Evolutionary conservation across 805 yeast genomes (phyloP).

Genomic region (Saturnispora ahearnii): DNA sequence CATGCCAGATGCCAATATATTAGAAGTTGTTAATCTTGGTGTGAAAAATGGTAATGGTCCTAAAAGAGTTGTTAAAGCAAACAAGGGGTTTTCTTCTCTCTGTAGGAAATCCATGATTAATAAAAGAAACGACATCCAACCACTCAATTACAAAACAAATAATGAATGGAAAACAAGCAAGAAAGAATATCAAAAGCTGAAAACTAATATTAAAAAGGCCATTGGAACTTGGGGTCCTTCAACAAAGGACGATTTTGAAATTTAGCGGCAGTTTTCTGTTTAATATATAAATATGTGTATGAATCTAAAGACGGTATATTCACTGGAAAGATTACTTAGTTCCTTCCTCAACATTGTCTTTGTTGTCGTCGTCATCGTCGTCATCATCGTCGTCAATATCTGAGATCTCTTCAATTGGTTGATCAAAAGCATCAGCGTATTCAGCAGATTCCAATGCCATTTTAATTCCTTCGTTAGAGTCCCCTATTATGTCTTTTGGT

Average conservation of each 20-base stretch:
- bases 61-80: slow-evolving; percentile 37
- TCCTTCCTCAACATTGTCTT: slow-evolving; percentile 5
- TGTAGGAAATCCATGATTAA: slow-evolving; percentile 11
- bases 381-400: slow-evolving; percentile 32
- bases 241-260: slow-evolving; percentile 11
- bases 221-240: slow-evolving; percentile 13
- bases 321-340: not conserved
- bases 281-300: not conserved
- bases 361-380: slow-evolving; percentile 18
- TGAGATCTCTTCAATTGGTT: slow-evolving; percentile 29
- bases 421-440: slow-evolving; percentile 45
- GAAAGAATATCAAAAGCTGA: slow-evolving; percentile 4
- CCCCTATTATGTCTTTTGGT: slow-evolving; percentile 58
- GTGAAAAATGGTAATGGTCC: slow-evolving; percentile 49
- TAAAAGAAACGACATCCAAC: not conserved
- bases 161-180: slow-evolving; percentile 12
- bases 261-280: not conserved
- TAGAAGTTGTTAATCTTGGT: slow-evolving; percentile 46
- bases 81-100: slow-evolving; percentile 18
- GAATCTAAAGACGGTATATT: not conserved
- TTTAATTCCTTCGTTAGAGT: slow-evolving; percentile 46
- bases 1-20: slow-evolving; percentile 14
- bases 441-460: slow-evolving; percentile 76
- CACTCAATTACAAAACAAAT: slow-evolving; percentile 7
- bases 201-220: slow-evolving; percentile 3